Percentiles rank a stretch among this genome's conserved stretches.
Conservation (phyloP, 441 rosid species). For the Adansonia gregorii region DNA sequence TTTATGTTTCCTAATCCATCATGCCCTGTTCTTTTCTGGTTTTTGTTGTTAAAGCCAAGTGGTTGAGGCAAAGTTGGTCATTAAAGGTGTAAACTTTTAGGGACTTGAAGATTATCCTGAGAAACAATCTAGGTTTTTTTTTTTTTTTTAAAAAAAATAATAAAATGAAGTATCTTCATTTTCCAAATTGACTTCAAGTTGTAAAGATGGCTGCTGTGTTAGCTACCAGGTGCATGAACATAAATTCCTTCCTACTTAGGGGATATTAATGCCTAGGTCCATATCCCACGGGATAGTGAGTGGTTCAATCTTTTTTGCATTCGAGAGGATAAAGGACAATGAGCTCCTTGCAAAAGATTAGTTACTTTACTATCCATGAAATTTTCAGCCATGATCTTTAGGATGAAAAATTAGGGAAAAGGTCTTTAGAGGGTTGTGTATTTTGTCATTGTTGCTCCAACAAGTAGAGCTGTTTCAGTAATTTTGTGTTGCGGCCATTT, state of each 20-base stretch:
- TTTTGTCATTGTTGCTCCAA: neutral
- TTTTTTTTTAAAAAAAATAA: no score
- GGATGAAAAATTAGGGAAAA: neutral
- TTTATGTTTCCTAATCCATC: conserved; percentile 5
- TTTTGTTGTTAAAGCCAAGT: neutral
- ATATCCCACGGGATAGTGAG: neutral
- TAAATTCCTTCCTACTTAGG: neutral
- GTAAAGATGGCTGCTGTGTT: neutral
- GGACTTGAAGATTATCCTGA: conserved; percentile 4
- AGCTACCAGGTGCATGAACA: neutral
- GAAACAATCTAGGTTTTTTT: neutral
- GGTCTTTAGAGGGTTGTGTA: neutral
- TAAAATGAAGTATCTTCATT: neutral
- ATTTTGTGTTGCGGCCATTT: neutral
- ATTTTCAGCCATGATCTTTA: neutral
- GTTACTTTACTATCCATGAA: neutral
- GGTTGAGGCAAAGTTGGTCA: conserved; percentile 4
- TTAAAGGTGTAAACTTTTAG: neutral
- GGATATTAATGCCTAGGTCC: neutral
- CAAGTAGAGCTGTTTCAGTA: neutral
- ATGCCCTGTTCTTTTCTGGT: conserved; percentile 6
- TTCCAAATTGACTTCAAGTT: neutral
- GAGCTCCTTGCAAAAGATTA: conserved; percentile 4
- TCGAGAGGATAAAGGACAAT: neutral
- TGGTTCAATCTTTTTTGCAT: neutral